Percentiles rank a stretch among this genome's conserved stretches.
These are phyloP conservation scores for Cladosporium austrohemisphaericum DNA, from an alignment of 2,329 filamentous ascomycete species.

Conservation along the genomic window DNA sequence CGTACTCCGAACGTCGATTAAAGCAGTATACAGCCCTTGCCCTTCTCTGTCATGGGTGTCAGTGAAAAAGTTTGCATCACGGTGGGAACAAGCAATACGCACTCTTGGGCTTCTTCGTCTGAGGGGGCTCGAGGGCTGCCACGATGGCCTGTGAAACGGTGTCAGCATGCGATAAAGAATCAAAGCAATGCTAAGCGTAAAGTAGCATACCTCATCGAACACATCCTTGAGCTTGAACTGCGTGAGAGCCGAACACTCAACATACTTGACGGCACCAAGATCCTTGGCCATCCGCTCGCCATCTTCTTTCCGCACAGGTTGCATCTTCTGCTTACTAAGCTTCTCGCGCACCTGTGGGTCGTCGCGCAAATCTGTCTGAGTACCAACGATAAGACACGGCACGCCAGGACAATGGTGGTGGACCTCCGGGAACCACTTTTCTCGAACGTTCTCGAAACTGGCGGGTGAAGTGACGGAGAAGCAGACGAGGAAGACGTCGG, in stretches of 20 bases:
- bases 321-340: constrained; percentile 93
- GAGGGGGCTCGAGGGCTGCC: constrained; percentile 83
- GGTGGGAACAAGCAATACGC: not conserved
- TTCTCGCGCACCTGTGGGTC: constrained; percentile 85
- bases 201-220: constrained; percentile 80
- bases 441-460: constrained; percentile 97
- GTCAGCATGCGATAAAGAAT: constrained; percentile 19
- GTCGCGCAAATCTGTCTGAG: constrained; percentile 92
- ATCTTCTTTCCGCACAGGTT: constrained; percentile 84
- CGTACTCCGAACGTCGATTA: constrained; percentile 15
- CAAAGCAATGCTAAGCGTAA: not conserved
- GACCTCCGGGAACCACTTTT: constrained; percentile 99
- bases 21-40: constrained; percentile 34
- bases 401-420: constrained; percentile 98
- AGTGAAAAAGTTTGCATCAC: not conserved
- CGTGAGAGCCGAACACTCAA: constrained; percentile 95
- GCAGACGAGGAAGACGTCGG: constrained; percentile 97
- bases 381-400: constrained; percentile 95
- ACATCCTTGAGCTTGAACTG: constrained; percentile 99
- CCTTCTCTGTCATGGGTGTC: constrained; percentile 24
- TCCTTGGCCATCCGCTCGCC: constrained; percentile 97
- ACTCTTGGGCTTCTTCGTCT: constrained; percentile 63
- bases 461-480: constrained; percentile 97
- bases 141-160: constrained; percentile 75
- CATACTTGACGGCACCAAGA: constrained; percentile 95